These are phyloP conservation scores for Escallonia herrerae DNA, from an alignment of 129 eudicot genomes.

Conservation along the genomic window DNA sequence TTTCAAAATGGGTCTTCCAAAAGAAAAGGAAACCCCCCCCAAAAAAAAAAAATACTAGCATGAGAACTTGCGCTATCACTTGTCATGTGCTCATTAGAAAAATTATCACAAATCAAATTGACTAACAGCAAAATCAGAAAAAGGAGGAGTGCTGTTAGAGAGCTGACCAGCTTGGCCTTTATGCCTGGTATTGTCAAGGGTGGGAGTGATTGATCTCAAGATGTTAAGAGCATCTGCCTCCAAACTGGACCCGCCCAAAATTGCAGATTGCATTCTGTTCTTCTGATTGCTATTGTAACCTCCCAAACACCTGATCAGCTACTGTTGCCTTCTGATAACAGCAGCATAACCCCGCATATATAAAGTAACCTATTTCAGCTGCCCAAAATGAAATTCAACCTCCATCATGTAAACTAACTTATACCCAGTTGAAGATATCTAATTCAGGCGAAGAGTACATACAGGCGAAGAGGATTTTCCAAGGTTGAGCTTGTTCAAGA, in stretches of 20 bases:
- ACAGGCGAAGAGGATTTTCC: too few species aligned
- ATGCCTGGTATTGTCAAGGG: slow-evolving; percentile 56
- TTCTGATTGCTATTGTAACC: slow-evolving; percentile 14
- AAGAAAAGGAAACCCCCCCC: background rate
- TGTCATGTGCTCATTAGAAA: background rate
- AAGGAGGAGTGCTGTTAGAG: background rate
- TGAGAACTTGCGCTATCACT: background rate
- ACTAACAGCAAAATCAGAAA: background rate
- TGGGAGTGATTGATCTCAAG: slow-evolving; percentile 69
- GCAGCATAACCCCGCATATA: slow-evolving; percentile 41
- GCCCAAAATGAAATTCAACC: slow-evolving; percentile 2
- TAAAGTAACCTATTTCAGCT: slow-evolving; percentile 12
- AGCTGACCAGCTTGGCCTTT: slow-evolving; percentile 95
- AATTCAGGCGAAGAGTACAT: background rate
- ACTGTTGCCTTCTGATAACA: slow-evolving; percentile 57
- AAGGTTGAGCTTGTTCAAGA: too few species aligned
- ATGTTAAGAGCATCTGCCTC: slow-evolving; percentile 64
- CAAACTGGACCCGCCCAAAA: slow-evolving; percentile 24
- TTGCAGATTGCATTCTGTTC: slow-evolving; percentile 44
- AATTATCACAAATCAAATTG: background rate
- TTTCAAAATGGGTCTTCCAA: too few species aligned
- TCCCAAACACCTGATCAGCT: slow-evolving; percentile 50
- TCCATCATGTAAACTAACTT: too few species aligned
- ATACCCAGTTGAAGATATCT: too few species aligned
- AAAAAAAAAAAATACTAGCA: background rate